Base-by-base conservation (phyloP, 2,329 filamentous ascomycete genomes). In the Penicillium sp. region DNA sequence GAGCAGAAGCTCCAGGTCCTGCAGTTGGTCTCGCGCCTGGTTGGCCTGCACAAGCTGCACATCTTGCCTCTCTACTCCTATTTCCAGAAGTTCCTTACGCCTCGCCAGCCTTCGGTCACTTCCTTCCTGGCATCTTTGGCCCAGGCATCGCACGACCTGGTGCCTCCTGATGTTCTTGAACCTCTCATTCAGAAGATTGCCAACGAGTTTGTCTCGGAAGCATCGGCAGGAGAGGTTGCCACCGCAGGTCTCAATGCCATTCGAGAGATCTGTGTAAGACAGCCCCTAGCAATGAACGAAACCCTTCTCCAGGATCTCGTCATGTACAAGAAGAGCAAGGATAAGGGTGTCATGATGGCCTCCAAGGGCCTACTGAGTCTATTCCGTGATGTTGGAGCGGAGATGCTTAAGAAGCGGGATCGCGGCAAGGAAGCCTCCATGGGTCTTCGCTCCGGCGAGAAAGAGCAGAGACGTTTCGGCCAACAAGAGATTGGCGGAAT, bases 291-390 rank as follows among this genome's bases (percentile, higher is more conserved):
- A 6, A 98, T 99, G 91, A 93, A 88, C 55, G 93, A 98, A 66
- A 97, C 93, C 0, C 80, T 99, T n/a, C 80, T 99, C 33, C 94
- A 99, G 76, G 95, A 99, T 81, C 80, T 99, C 55, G 93, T 98
- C 10, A 90, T 95, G 81, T 98, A 99, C 79, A 87, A 92, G 62
- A 97, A 96, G 82, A 96, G 92, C 74, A 99, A 99, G 75, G 95
- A 99, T 74, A 99, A 98, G 82, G 93, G 94, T 61, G 91, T 95
- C n/a, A 93, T 96, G 86, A 98, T 99, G 95, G 95, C 95, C 7
- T 93, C 94, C 14, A 94, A 95, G 76, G 94, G 95, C 65, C 82
- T 99, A 6, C 82, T 99, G 45, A 92, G 92, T 26, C 83, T 99
- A 6, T 99, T 96, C 81, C 85, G 95, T 68, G 93, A 98, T 73